Conservation (phyloP, 495 filamentous ascomycete genomes). For the Aspergillus biplanus region DNA sequence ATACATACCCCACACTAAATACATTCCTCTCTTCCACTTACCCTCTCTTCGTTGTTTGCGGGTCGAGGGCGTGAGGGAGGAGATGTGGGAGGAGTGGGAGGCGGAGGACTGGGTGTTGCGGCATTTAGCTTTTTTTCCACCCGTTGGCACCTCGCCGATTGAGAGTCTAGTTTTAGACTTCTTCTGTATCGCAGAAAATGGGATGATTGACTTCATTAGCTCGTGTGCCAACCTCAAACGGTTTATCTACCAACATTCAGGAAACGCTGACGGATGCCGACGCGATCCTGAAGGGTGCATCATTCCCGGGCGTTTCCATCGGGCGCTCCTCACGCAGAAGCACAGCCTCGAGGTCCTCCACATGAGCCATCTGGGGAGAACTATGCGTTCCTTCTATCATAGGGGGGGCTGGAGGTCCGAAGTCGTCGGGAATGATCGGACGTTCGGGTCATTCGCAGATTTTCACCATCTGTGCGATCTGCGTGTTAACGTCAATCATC, state of each 20-base stretch:
- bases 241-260: background rate
- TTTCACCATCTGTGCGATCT: background rate
- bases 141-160: background rate
- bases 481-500: background rate
- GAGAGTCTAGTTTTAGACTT: background rate
- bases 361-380: background rate
- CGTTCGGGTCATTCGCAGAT: background rate
- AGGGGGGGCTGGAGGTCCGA: background rate
- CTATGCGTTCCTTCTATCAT: background rate
- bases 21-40: background rate
- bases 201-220: background rate
- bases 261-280: background rate
- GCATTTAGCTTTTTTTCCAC: background rate
- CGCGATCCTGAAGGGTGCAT: background rate
- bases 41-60: background rate
- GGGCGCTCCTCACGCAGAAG: background rate
- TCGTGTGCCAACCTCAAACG: conserved; percentile 1
- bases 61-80: too few relatives aligned
- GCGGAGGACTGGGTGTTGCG: too few relatives aligned
- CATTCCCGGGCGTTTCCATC: background rate
- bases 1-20: background rate
- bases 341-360: conserved; percentile 4
- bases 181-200: background rate
- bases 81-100: too few relatives aligned
- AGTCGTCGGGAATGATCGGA: background rate